These are phyloP conservation scores for Stevia rebaudiana DNA, from an alignment of 140 eudicot species.

Conservation along the genomic window DNA sequence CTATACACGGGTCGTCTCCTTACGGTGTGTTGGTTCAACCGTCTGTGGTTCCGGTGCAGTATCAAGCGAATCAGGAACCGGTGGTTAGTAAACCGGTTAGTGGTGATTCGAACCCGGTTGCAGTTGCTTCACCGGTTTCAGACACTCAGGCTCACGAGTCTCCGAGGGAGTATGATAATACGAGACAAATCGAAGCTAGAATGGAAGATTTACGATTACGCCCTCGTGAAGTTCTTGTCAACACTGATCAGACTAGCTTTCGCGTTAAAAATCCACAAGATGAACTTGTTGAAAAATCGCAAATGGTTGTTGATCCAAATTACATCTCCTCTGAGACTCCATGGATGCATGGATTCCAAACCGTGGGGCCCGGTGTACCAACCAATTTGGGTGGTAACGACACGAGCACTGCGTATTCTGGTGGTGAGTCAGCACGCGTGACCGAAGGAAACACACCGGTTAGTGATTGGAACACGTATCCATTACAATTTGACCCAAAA, in stretches of 20 bases:
- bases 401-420: conserved; percentile 27
- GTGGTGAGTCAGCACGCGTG: conserved; percentile 36
- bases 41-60: conserved; percentile 34
- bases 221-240: conserved; percentile 38
- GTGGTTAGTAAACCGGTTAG: conserved; percentile 30
- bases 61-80: conserved; percentile 43
- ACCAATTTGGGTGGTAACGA: conserved; percentile 33
- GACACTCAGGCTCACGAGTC: conserved; percentile 43
- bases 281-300: conserved; percentile 34
- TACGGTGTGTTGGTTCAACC: conserved; percentile 41
- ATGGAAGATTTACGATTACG: conserved; percentile 53
- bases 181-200: conserved; percentile 51
- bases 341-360: conserved; percentile 30
- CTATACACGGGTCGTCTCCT: conserved; percentile 34
- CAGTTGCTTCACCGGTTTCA: conserved; percentile 33
- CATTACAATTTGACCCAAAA: conserved; percentile 35
- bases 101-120: conserved; percentile 37
- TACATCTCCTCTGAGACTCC: conserved; percentile 36
- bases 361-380: conserved; percentile 35
- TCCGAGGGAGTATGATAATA: conserved; percentile 54
- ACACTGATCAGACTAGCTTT: conserved; percentile 27
- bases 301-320: conserved; percentile 26
- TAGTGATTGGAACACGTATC: conserved; percentile 52
- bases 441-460: conserved; percentile 30
- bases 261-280: conserved; percentile 36